Evolutionary conservation across 768 basidiomycete genomes (phyloP).

Genomic region (Candolleomyces efflorescens): DNA sequence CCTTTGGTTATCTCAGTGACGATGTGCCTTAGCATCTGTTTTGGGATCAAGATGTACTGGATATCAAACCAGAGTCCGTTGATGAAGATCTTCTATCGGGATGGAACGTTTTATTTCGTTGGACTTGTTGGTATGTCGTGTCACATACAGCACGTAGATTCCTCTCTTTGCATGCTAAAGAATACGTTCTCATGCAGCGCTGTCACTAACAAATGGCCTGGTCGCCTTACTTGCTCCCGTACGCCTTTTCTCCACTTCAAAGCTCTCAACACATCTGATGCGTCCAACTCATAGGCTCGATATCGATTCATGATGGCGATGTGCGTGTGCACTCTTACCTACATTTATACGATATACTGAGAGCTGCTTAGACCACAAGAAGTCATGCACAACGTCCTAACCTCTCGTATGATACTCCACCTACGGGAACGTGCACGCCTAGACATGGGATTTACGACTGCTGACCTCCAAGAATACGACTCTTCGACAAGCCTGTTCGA

Average conservation of each 20-base stretch:
- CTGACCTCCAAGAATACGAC: not conserved
- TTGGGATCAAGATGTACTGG: constrained; percentile 7
- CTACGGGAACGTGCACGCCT: constrained; percentile 6
- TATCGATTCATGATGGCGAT: constrained; percentile 6
- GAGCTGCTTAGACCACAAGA: not conserved
- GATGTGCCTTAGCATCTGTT: constrained; percentile 4
- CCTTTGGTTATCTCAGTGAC: not conserved
- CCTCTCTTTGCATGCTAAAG: not conserved
- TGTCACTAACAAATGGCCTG: constrained; percentile 6
- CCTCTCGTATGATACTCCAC: constrained; percentile 9
- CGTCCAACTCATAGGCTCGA: not conserved
- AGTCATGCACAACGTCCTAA: constrained; percentile 9
- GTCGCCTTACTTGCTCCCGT: constrained; percentile 2
- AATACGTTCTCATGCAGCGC: not conserved
- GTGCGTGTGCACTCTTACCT: not conserved
- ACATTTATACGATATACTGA: not conserved
- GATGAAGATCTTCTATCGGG: constrained; percentile 7
- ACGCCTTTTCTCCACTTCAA: not conserved
- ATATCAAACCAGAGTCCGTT: not conserved
- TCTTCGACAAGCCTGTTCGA: not conserved
- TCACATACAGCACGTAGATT: not conserved
- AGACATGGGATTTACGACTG: constrained; percentile 1
- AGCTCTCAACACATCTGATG: too few relatives aligned
- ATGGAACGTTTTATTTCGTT: constrained; percentile 9
- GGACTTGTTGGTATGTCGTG: not conserved